Base-by-base conservation (phyloP, 1,284 basidiomycete species). In the Sanghuangporus weigelae region DNA sequence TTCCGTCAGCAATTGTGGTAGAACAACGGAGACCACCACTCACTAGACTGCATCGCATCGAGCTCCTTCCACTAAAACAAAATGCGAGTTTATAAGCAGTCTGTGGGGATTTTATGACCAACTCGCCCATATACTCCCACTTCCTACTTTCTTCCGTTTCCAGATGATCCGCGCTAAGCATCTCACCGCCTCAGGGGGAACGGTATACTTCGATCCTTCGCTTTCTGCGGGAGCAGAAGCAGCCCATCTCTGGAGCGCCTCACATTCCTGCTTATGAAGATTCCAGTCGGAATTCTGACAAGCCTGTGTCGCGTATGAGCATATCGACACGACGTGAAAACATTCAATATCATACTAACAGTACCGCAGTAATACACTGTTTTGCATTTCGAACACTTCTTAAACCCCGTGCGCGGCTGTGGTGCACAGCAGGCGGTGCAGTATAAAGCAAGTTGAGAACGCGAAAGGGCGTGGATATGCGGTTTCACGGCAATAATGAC, bases 281-380 rank as follows among this genome's bases (percentile, higher is more conserved):
- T 71, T 46, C 94, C 94, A 96, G 70, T 95, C 93, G 48, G 74
- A 73, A 40, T 77, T 84, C 76, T 95, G 93, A 70, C 95, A 96
- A 40, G 71, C 73, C 92, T 95, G 65, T 4, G 46, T 11, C 2
- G 36, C 38, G 49, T 36, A 61, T 26, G 62, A 62, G 59, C 42
- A 54, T 44, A 14, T 46, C 16, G 50, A 49, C 23, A 26, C 23
- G 48, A n/a, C n/a, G n/a, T n/a, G n/a, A n/a, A n/a, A n/a, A n/a
- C n/a, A n/a, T n/a, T n/a, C n/a, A n/a, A 36, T 4, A 26, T 60
- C 69, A 73, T n/a, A 67, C 69, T 19, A 68, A 93, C 93, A 8
- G 78, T 68, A 57, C 85, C 81, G 72, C 94, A 96, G 71, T 96
- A 96, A 69, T 82, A 80, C 2, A 91, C 70, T 0, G 77, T 75